These are phyloP conservation scores for Madurella fahalii DNA, from an alignment of 2,329 filamentous ascomycete species.

Conservation along the genomic window DNA sequence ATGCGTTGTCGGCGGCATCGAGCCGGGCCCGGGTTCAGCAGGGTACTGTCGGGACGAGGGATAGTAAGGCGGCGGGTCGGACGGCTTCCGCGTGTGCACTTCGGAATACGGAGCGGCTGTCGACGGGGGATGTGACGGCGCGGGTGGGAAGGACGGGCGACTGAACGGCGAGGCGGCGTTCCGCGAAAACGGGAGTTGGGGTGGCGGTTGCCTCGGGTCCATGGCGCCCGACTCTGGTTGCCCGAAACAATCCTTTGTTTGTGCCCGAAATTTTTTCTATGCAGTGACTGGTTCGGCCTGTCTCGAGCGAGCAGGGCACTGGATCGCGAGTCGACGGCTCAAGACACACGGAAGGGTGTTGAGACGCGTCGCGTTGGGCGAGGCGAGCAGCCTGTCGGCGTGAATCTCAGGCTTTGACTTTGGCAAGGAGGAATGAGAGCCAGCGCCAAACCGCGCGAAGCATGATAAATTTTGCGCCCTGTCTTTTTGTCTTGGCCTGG, in stretches of 20 bases:
- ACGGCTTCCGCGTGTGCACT: slow-evolving; percentile 35
- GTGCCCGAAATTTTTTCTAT: slow-evolving; percentile 12
- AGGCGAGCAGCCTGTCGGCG: not conserved
- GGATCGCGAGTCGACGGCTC: not conserved
- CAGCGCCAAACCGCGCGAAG: slow-evolving; percentile 8
- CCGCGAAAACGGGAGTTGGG: slow-evolving; percentile 33
- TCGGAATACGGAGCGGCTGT: slow-evolving; percentile 30
- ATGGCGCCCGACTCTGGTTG: slow-evolving; percentile 21
- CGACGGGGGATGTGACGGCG: slow-evolving; percentile 14
- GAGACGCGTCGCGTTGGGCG: not conserved
- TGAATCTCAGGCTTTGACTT: not conserved
- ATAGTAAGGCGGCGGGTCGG: slow-evolving; percentile 41
- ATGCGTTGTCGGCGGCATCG: slow-evolving; percentile 33
- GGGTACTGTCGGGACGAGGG: slow-evolving; percentile 35
- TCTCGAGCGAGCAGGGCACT: not conserved
- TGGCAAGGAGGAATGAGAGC: not conserved
- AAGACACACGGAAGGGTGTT: not conserved
- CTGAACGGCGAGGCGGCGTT: slow-evolving; percentile 34
- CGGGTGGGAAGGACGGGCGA: slow-evolving; percentile 27
- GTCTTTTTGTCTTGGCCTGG: slow-evolving; percentile 19
- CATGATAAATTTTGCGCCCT: slow-evolving; percentile 25
- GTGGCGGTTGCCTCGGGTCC: slow-evolving; percentile 35
- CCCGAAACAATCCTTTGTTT: slow-evolving; percentile 10
- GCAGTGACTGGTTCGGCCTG: not conserved
- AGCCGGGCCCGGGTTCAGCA: slow-evolving; percentile 28